Base-by-base conservation (phyloP, 805 yeast genomes). In the Priceomyces haplophilus region DNA sequence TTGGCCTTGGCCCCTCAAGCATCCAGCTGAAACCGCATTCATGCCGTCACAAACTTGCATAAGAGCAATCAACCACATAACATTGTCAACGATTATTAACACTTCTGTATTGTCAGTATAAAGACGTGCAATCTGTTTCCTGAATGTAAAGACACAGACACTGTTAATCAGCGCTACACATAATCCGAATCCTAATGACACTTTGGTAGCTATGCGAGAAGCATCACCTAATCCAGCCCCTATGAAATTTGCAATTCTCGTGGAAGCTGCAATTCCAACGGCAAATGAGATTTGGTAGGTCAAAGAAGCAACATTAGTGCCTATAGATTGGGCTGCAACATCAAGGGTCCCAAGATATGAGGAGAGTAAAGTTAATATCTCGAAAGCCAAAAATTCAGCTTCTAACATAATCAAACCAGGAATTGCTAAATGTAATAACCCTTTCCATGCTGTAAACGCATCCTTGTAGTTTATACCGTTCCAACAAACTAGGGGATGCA, bases 1-100 rank as follows among this genome's bases (percentile, higher is more conserved):
- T 59, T 78, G 78, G 12, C 91, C 91, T 64, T 84, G 90, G 4
- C 91, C 91, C 57, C 93, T 73, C 41, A 85, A 66, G 46, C 87
- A 74, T 12, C 91, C 91, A 12, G 88, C 89, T 1, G 85, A 77
- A 38, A 83, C 80, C 12, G 88, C 85, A 48, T 83, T 78, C 53
- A 80, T 63, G 8, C 83, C 82, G 60, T 85, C 93, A 42, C 78
- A 77, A 19, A 85, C 62, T 64, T 85, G 90, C 76, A 82, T 83
- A 24, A 79, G 54, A 1, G 89, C 85, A 37, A 82, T 76, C 35
- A 82, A 64, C 58, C 85, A 80, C 64, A 85, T 65, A 20, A 84
- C 75, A 18, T 62, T 60, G 1, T 71, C 59, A 6, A 84, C 79
- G 8, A 75, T 53, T 3, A 55, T 53, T 21, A 82, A 70, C 2